Evolutionary conservation across 2,329 filamentous ascomycete species (phyloP), one percentile per base, ranked within the genome.

Genomic region (Aureobasidium melanogenum): DNA sequence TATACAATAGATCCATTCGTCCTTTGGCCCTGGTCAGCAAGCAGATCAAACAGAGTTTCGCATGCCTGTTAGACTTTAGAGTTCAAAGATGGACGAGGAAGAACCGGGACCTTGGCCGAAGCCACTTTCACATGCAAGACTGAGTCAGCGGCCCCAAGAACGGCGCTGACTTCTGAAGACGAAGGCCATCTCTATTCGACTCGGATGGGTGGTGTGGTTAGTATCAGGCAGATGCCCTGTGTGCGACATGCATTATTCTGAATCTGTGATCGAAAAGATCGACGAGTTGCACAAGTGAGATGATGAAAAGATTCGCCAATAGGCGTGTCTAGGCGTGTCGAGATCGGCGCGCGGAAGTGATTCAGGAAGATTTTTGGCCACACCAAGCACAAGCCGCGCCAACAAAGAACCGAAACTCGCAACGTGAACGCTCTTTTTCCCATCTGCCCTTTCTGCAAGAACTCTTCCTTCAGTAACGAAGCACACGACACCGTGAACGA

Each of bases 341-440:
- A 59, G 51, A 57, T 46, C 54, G 41, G 14, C 54, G 51, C 36
- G 36, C 51, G 51, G 51, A 38, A n/a, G 39, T 32, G 51, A 56
- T 26, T 56, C 52, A 44, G 14, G 38, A 56, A 44, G 34, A 44
- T 32, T 57, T 56, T 56, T 44, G 52, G 39, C 34, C 38, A 28
- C 51, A 39, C 36, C 44, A 24, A 57, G n/a, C 54, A 43, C 55
- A 58, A 28, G 55, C 41, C 52, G 52, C 52, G 32, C 44, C 43
- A 48, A 50, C 56, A 28, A 59, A 57, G 54, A 46, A 46, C 54
- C 30, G 39, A 57, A 57, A 38, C 28, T 46, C 41, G 39, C 50
- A 51, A 44, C 52, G 52, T 39, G 32, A 51, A 56, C 38, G 52
- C 52, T 56, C 28, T 57, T 57, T 57, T 57, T 44, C n/a, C 48